These are phyloP conservation scores for Eimeria praecox DNA, from an alignment of 169 alveolate genomes.

Conservation along the genomic window DNA sequence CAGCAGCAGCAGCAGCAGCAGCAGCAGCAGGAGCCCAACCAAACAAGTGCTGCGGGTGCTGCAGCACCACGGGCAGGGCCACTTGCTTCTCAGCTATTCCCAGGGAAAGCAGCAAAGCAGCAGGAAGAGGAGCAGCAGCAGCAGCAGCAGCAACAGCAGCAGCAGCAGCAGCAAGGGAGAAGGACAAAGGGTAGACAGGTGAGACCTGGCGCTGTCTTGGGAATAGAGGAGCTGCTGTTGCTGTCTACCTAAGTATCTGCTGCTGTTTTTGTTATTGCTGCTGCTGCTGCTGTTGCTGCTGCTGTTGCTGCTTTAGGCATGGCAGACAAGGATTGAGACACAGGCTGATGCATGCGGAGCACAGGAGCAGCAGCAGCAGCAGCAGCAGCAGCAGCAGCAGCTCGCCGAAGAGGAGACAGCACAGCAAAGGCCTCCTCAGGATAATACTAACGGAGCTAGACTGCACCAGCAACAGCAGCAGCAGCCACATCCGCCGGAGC, in stretches of 20 bases:
- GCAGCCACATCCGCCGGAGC: not conserved
- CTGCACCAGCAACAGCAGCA: slow-evolving; percentile 13
- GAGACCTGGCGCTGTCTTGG: not conserved
- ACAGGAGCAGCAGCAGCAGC: slow-evolving; percentile 6
- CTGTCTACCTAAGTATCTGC: not conserved
- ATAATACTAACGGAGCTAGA: not conserved
- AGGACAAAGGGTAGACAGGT: slow-evolving; percentile 44
- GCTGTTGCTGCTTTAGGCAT: slow-evolving; percentile 15
- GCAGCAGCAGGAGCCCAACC: not conserved
- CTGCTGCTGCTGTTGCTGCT: not conserved
- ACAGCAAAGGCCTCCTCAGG: not conserved
- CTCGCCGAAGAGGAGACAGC: not conserved
- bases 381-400: not conserved
- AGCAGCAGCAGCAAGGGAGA: slow-evolving; percentile 35
- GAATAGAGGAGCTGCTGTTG: not conserved
- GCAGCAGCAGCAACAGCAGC: slow-evolving; percentile 35
- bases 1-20: slow-evolving; percentile 20
- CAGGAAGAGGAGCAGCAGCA: not conserved
- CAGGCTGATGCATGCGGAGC: not conserved
- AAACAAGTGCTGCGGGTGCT: not conserved
- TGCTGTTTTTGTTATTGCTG: not conserved
- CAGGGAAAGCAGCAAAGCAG: not conserved
- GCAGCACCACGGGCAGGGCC: slow-evolving; percentile 9
- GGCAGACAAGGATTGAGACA: slow-evolving; percentile 31
- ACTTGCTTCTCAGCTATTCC: slow-evolving; percentile 6